Conservation (phyloP, 805 yeast species). For the Saitoella complicata region DNA sequence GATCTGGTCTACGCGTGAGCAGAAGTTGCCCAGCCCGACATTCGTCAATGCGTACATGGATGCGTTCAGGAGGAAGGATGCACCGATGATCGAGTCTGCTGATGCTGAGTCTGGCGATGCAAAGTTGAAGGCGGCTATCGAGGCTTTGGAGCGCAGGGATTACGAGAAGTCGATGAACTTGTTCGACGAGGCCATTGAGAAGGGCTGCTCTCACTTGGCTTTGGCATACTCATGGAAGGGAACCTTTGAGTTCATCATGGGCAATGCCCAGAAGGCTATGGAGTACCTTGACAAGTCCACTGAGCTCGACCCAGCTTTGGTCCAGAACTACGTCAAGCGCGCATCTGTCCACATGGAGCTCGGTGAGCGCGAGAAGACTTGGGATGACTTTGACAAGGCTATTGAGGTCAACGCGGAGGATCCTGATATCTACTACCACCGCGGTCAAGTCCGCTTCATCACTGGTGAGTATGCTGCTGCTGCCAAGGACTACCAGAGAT, state of each 20-base stretch:
- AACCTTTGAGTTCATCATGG: constrained; percentile 67
- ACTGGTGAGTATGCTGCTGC: constrained; percentile 63
- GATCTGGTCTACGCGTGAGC: constrained; percentile 34
- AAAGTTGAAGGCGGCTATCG: constrained; percentile 15
- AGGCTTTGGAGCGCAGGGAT: constrained; percentile 26
- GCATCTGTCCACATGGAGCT: constrained; percentile 74
- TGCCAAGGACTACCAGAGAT: constrained; percentile 53
- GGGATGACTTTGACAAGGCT: constrained; percentile 55
- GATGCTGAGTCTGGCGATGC: constrained; percentile 46
- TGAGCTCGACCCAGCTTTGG: constrained; percentile 46
- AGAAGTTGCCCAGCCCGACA: constrained; percentile 63
- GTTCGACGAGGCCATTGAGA: constrained; percentile 10
- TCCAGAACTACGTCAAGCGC: constrained; percentile 66
- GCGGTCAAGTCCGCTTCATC: constrained; percentile 80
- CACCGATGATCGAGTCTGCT: constrained; percentile 31
- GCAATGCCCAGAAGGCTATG: constrained; percentile 50
- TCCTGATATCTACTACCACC: constrained; percentile 81
- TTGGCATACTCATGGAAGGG: constrained; percentile 74
- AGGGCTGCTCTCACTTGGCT: constrained; percentile 28
- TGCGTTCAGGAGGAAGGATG: constrained; percentile 48
- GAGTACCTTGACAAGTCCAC: constrained; percentile 50
- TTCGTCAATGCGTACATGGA: constrained; percentile 75
- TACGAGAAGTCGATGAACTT: constrained; percentile 21
- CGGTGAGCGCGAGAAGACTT: constrained; percentile 44
- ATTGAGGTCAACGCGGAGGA: constrained; percentile 47